Evolutionary conservation across 163 green algal genomes (phyloP), one percentile per base, ranked within the genome.

Genomic region (Trebouxia gelatinosa): DNA sequence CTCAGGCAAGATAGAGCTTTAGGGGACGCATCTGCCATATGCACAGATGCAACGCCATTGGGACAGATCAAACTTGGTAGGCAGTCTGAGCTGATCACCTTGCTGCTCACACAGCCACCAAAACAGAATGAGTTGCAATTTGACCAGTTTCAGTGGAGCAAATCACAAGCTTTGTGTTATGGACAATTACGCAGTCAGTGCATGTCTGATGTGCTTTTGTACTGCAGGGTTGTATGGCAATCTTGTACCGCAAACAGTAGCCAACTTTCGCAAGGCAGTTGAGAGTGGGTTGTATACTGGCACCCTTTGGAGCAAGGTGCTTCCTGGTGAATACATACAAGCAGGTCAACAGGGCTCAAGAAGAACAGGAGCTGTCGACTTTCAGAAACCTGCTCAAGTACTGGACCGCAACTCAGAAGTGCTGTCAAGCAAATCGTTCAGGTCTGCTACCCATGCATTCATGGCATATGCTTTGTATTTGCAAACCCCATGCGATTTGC

Each of bases 271-370:
- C 40, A 61, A 67, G 0, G 82, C 90, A 37, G 72, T 87, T 1
- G 39, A 76, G 17, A 40, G 38, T 39, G 40, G 57, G 48, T 28
- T 70, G 21, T 48, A 70, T 26, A 68, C 37, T 37, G 16, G 48
- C 6, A 62, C 54, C 13, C n/a, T 68, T 5, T 48, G 62, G 26
- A 48, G 40, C 21, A 58, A 80, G 62, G 78, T 83, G 26, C 17
- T 95, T 46, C 90, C 90, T 0, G 93, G 93, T 3, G 83, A 94
- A 84, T 98, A 93, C 83, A 87, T 98, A 4, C 39, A 87, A 79
- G 85, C 84, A 61, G 89, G 91, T 16, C 77, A 86, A 39, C 91
- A 94, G 79, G 92, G 92, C 16, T 57, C 80, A 13, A 71, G 71
- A 51, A 75, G 92, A 57, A 85, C 89, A 74, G 93, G 93, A 6